Base-by-base conservation (phyloP, 495 filamentous ascomycete genomes). In the Letharia columbiana region DNA sequence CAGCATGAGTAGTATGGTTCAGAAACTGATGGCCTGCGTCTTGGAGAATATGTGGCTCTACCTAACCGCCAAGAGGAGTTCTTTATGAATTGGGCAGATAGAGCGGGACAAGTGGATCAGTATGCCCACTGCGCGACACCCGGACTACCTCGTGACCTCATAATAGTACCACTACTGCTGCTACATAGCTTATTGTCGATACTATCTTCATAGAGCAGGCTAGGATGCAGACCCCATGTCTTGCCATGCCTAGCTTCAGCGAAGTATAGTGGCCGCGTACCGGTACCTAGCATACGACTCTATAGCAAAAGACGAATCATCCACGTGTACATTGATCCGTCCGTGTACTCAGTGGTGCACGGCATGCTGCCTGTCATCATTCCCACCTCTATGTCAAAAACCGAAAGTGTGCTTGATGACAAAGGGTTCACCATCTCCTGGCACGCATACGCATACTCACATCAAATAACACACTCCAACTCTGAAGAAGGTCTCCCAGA, bases 131-230 rank as follows among this genome's bases (percentile, higher is more conserved):
- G 41, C 57, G 37, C 66, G 28, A 68, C 70, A 71, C 63, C 67
- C 64, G 74, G 72, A 71, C 67, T 73, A 69, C 71, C 44, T 66
- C 64, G 49, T 47, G 64, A 50, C 65, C 58, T 56, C 63, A 61
- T 45, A 41, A 61, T 61, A 61, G 59, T 44, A 61, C 59, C 60
- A 54, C 57, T 80, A 74, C 81, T 75, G 78, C 82, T 82, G 79
- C 81, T 83, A 82, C 80, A 81, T 84, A 86, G 83, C 83, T 82
- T 84, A 78, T 79, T 84, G 78, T 85, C 81, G 83, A 83, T 84
- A 84, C 79, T 70, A 81, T 79, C 76, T 84, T 85, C 78, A 84
- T 85, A 86, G 81, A 82, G 76, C 83, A 82, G 78, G 80, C 75
- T 78, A 80, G 77, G 78, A 80, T 76, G 72, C 80, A 82, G 77